Conservation (phyloP, 495 filamentous ascomycete genomes). For the Pyrenula aspistea region DNA sequence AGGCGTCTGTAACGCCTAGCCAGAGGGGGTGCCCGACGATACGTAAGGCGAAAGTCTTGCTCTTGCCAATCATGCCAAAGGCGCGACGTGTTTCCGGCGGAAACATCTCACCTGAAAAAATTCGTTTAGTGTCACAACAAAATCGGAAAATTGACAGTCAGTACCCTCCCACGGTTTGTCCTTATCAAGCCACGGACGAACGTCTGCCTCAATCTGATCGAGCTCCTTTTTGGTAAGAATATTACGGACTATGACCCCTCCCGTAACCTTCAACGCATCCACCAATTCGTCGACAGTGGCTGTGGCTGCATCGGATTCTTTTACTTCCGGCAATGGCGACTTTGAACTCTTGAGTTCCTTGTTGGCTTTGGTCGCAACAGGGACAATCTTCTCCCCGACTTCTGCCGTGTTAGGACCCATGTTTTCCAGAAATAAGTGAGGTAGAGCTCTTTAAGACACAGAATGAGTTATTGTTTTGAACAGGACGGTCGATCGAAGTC, state of each 20-base stretch:
- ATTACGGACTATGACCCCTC: not conserved
- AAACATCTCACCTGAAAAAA: no score
- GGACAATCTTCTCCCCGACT: no score
- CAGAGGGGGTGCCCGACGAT: conserved; percentile 16
- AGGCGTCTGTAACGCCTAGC: conserved; percentile 10
- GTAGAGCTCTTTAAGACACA: no score
- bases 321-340: no score
- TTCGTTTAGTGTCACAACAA: no score
- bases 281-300: not conserved
- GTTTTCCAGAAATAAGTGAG: no score
- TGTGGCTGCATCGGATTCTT: not conserved
- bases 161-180: not conserved
- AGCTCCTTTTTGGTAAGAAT: not conserved
- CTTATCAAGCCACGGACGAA: not conserved
- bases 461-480: no score
- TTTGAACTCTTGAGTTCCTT: no score
- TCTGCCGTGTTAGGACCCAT: no score
- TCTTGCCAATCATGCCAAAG: conserved; percentile 14
- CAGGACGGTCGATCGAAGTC: no score
- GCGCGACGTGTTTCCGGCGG: conserved; percentile 19
- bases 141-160: no score
- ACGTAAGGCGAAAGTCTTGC: conserved; percentile 13
- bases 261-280: not conserved
- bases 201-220: not conserved
- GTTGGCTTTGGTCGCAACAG: no score